A percentile compares a stretch with the other conserved stretches of the same genome.
Conservation (phyloP, 1,284 basidiomycete genomes). For the Cryptococcus depauperatus region DNA sequence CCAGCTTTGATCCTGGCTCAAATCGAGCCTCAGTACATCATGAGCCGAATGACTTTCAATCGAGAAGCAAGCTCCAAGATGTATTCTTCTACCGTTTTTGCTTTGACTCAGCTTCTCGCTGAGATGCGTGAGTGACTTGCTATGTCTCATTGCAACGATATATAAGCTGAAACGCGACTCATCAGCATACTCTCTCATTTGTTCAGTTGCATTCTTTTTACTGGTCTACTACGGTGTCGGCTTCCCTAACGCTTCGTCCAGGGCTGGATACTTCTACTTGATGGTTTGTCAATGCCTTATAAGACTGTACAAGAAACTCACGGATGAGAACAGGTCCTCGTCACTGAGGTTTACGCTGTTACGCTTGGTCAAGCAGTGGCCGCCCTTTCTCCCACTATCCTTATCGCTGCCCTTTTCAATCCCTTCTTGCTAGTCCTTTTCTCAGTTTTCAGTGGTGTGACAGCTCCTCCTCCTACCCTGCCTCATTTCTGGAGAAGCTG, state of each 20-base stretch:
- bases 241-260: slow-evolving; percentile 27
- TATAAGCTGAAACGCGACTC: too few relatives aligned
- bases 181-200: slow-evolving; percentile 49
- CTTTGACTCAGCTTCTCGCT: slow-evolving; percentile 69
- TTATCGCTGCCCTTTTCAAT: slow-evolving; percentile 63
- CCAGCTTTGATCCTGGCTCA: slow-evolving; percentile 40
- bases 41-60: slow-evolving; percentile 54
- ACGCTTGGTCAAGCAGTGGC: slow-evolving; percentile 63
- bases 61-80: slow-evolving; percentile 53
- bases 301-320: slow-evolving; percentile 45
- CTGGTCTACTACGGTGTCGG: slow-evolving; percentile 43
- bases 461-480: slow-evolving; percentile 56
- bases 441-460: slow-evolving; percentile 69
- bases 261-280: slow-evolving; percentile 44
- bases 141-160: too few relatives aligned
- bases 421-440: slow-evolving; percentile 65
- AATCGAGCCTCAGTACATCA: slow-evolving; percentile 79
- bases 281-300: slow-evolving; percentile 49
- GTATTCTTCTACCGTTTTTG: slow-evolving; percentile 55
- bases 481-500: slow-evolving; percentile 66
- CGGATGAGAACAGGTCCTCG: slow-evolving; percentile 52
- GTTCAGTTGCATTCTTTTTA: slow-evolving; percentile 67
- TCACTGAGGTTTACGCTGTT: slow-evolving; percentile 69
- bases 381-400: slow-evolving; percentile 55
- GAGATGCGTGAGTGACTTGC: slow-evolving; percentile 73